Conservation (phyloP, 139 green algal genomes). For the Haematococcus sp. region DNA sequence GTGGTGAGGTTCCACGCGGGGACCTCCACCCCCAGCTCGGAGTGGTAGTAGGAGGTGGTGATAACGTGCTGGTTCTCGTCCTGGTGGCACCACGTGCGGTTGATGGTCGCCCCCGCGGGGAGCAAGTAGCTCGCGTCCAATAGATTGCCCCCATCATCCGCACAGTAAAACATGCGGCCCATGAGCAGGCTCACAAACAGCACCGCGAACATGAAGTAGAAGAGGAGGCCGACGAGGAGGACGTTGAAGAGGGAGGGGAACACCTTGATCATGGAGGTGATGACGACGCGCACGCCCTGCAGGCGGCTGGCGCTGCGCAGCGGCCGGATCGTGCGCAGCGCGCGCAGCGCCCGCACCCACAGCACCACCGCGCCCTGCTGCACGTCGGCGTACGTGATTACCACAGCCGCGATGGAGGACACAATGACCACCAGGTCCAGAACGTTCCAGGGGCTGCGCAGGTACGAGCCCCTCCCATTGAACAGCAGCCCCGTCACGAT, state of each 20-base stretch:
- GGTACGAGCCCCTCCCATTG: slow-evolving; percentile 48
- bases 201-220: slow-evolving; percentile 74
- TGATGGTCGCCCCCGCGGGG: slow-evolving; percentile 40
- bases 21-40: slow-evolving; percentile 20
- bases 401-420: too few relatives aligned
- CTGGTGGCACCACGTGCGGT: slow-evolving; percentile 21
- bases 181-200: slow-evolving; percentile 52
- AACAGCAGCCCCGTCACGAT: slow-evolving; percentile 51
- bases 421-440: too few relatives aligned
- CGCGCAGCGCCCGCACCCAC: slow-evolving; percentile 32
- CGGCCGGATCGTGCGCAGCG: slow-evolving; percentile 56
- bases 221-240: slow-evolving; percentile 57
- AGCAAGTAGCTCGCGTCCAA: slow-evolving; percentile 35
- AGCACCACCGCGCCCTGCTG: too few relatives aligned
- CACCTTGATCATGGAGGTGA: slow-evolving; percentile 53
- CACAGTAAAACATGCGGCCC: slow-evolving; percentile 35
- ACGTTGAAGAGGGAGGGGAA: slow-evolving; percentile 66
- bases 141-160: slow-evolving; percentile 14
- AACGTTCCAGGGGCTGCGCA: slow-evolving; percentile 21
- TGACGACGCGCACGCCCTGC: slow-evolving; percentile 46
- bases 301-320: slow-evolving; percentile 51
- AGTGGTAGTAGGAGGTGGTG: slow-evolving; percentile 39
- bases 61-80: slow-evolving; percentile 1
- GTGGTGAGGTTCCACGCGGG: slow-evolving; percentile 32
- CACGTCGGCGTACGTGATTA: too few relatives aligned